Base-by-base conservation (phyloP, 352 stramenopile genomes). In the Phytophthora fragariae region DNA sequence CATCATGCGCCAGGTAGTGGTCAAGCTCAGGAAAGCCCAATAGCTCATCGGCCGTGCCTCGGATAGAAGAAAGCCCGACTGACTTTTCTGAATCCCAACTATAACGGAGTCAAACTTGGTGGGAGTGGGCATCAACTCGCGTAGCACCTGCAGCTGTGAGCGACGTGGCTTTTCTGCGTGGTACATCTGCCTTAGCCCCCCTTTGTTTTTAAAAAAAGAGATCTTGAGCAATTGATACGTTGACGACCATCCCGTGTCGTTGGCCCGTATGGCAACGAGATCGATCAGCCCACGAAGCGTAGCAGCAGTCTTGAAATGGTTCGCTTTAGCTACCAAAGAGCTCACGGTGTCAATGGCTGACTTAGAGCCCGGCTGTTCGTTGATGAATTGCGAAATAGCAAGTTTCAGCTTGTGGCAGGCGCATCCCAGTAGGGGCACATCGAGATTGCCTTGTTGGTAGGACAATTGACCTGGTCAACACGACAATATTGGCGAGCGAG, bases 91-190 rank as follows among this genome's bases (percentile, higher is more conserved):
- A 2, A 62, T 7, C 3, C 37, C 56, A 19, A 52, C 56, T 35
- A 62, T 39, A 33, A 62, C 56, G 9, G 33, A 62, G 37, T 62
- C 56, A 37, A 62, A 53, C 37, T 62, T 37, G 7, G 19, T 62
- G 37, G 35, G 21, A 21, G 33, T 62, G 10, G 37, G 37, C 19
- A 53, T 7, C 12, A 53, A 17, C 4, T 52, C 35, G 8, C 56
- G 37, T 17, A 62, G 21, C 33, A 62, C 35, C 6, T 41, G 56
- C 8, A 62, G 33, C 11, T 52, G 11, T 6, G 37, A 27, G 7
- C 21, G 37, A 52, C 37, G 56, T 21, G 37, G 56, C 35, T 53
- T 53, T 62, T 62, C 56, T 7, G 53, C 10, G 0, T 62, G 37
- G 11, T 35, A 21, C 10, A 62, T 37, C n/a, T 62, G 37, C 10